phyloP scores from a whole-genome alignment of 768 basidiomycete genomes.

The Panus rudis region DNA sequence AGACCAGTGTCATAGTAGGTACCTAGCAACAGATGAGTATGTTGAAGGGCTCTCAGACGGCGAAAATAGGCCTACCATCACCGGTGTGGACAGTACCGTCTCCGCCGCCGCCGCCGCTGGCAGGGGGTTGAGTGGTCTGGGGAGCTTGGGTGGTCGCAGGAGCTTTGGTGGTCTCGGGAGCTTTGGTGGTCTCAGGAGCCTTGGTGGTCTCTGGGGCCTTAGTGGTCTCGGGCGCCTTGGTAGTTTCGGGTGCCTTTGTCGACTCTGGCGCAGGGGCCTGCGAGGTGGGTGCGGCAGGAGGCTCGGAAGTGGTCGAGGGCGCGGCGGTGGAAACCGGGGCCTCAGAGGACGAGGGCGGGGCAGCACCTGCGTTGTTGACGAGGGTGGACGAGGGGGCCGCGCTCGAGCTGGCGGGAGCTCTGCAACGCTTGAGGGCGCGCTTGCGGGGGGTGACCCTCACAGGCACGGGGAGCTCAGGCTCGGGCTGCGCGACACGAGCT shows the following conservation, averaged over 20 bases:
- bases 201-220: constrained; percentile 1
- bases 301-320: constrained; percentile 7
- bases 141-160: constrained; percentile 15
- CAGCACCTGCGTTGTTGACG: background rate
- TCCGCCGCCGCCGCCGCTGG: constrained; percentile 6
- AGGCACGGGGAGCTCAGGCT: constrained; percentile 8
- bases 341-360: constrained; percentile 4
- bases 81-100: constrained; percentile 15
- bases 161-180: constrained; percentile 1
- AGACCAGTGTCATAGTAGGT: constrained; percentile 57
- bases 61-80: constrained; percentile 16
- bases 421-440: constrained; percentile 16
- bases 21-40: constrained; percentile 25
- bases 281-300: constrained; percentile 16
- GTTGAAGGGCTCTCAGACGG: background rate
- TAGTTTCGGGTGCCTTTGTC: background rate
- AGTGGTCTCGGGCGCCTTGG: background rate
- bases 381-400: constrained; percentile 9
- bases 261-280: constrained; percentile 2
- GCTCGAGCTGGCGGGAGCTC: constrained; percentile 10
- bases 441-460: constrained; percentile 9
- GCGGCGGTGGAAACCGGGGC: constrained; percentile 18
- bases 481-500: constrained; percentile 34
- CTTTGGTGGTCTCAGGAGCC: constrained; percentile 1
- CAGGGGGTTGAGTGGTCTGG: constrained; percentile 10